Evolutionary conservation across 2,329 filamentous ascomycete genomes (phyloP), one percentile per base, ranked within the genome.

Genomic region (Monosporascus sp.): DNA sequence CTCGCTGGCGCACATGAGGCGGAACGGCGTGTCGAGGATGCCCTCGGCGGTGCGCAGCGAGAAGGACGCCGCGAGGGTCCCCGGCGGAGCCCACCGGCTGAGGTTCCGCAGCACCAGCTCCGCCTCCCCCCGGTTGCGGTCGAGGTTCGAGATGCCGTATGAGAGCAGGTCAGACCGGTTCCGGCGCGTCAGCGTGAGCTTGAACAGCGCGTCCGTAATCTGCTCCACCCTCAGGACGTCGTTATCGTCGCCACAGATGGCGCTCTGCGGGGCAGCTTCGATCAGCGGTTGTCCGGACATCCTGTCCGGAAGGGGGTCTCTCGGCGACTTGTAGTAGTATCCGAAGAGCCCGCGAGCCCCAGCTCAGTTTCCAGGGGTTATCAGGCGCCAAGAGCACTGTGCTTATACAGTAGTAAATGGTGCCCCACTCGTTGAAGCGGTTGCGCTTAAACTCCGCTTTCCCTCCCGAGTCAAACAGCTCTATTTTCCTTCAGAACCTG

Each of bases 1-100:
- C 19, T 53, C 51, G 27, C 51, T 53, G 47, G 50, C 31, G 44
- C 54, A 56, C 9, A 51, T 4, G 1, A 53, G 24, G n/a, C 48
- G 27, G 19, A 56, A 49, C 2, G 54, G 35, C n/a, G 41, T 52
- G 16, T 53, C 37, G 11, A 53, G 45, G 9, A 53, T n/a, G 16
- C 43, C 24, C 4, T 51, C 51, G 7, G 51, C 37, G 7, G n/a
- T 50, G 31, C 54, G 41, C n/a, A 37, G n/a, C 17, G 40, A 9
- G 40, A 56, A 56, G 16, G 38, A 35, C 16, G 24, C 20, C 16
- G 41, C 48, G 11, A 48, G 14, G 11, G 46, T n/a, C 8, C 19
- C 19, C 20, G 54, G 51, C 26, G 54, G 51, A 22, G 38, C 19
- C 51, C 44, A 51, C 38, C 37, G 24, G 16, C 27, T 20, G 8